Evolutionary conservation across 2,329 filamentous ascomycete species (phyloP).

Genomic region (Arthrobotrys sinensis): DNA sequence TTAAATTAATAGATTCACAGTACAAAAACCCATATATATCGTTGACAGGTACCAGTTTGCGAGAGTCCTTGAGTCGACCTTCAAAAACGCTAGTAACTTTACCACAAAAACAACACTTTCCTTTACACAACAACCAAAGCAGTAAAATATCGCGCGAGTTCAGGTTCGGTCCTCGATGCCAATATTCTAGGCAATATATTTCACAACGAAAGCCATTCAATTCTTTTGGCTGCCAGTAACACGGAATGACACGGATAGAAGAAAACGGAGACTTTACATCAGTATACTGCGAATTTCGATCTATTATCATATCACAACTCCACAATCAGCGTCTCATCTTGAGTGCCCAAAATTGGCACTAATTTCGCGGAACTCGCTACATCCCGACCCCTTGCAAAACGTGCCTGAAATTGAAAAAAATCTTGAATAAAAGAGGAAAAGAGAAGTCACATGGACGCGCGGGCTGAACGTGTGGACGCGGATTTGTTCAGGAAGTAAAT

Average conservation of each 20-base stretch:
- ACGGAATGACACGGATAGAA: too few species aligned
- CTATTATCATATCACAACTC: not conserved
- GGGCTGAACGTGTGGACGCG: not conserved
- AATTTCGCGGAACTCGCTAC: conserved; percentile 50
- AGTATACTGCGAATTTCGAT: too few species aligned
- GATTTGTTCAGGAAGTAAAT: not conserved
- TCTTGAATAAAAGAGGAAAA: conserved; percentile 1
- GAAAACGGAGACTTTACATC: too few species aligned
- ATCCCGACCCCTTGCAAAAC: conserved; percentile 27
- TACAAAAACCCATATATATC: too few species aligned
- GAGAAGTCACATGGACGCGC: conserved; percentile 29
- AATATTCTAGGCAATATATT: too few species aligned
- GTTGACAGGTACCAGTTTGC: too few species aligned
- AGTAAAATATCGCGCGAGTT: not conserved
- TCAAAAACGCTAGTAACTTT: not conserved
- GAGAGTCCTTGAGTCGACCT: too few species aligned
- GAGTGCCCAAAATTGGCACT: conserved; percentile 2
- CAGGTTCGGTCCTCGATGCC: not conserved
- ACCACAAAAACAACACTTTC: conserved; percentile 8
- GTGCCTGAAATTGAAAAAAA: conserved; percentile 41
- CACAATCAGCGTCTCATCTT: not conserved
- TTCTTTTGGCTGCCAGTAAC: too few species aligned
- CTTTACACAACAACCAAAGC: too few species aligned
- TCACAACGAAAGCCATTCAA: too few species aligned
- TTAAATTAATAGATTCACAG: too few species aligned